Conservation (phyloP, 768 basidiomycete genomes). For the Wakefieldia striispora region DNA sequence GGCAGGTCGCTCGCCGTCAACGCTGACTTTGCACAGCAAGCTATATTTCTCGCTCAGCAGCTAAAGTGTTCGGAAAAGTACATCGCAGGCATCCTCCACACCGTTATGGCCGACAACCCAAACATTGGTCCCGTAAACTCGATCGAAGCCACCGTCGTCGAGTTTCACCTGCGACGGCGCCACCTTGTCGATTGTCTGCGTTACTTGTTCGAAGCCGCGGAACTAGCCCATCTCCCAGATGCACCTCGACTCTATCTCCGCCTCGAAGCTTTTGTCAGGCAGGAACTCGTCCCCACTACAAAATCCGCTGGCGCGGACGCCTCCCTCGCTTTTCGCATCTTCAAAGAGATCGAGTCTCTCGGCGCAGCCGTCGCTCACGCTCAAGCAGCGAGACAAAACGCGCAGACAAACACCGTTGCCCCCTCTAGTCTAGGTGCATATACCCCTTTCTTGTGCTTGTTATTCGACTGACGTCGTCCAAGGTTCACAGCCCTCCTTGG, state of each 20-base stretch:
- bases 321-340: constrained; percentile 52
- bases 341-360: constrained; percentile 62
- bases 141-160: constrained; percentile 63
- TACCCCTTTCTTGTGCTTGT: neutral
- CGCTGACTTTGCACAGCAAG: constrained; percentile 74
- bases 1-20: constrained; percentile 73
- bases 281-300: constrained; percentile 48
- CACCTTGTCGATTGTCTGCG: constrained; percentile 69
- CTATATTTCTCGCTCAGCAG: constrained; percentile 74
- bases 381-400: constrained; percentile 59
- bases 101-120: constrained; percentile 60
- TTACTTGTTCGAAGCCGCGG: constrained; percentile 63
- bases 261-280: constrained; percentile 52
- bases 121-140: constrained; percentile 56
- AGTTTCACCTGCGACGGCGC: constrained; percentile 68
- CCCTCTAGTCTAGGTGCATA: constrained; percentile 53
- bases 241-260: constrained; percentile 49
- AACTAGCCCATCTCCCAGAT: constrained; percentile 43
- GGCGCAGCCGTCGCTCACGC: constrained; percentile 52
- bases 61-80: constrained; percentile 83
- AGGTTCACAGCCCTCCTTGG: constrained; percentile 50
- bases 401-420: constrained; percentile 52
- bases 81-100: constrained; percentile 65
- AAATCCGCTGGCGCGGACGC: constrained; percentile 37
- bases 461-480: constrained; percentile 6